Percentiles rank a stretch among this genome's conserved stretches.
Conservation (phyloP, 352 stramenopile genomes). For the Phytophthora colocasiae region DNA sequence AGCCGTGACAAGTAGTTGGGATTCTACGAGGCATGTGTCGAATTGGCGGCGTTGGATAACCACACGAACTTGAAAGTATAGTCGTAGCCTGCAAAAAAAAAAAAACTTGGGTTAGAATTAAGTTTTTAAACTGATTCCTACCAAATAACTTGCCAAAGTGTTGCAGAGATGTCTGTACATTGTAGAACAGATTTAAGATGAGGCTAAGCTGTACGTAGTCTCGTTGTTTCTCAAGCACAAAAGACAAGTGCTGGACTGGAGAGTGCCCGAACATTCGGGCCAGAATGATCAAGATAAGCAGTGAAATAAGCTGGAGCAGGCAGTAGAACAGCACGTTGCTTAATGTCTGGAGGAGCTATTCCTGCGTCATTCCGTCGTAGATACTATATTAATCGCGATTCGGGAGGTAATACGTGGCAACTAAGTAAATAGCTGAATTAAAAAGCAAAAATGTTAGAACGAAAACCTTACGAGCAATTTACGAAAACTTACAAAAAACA, state of each 20-base stretch:
- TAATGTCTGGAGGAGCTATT: conserved; percentile 1
- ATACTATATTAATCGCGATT: conserved; percentile 37
- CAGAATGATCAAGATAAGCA: conserved; percentile 12
- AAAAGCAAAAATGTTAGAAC: neutral
- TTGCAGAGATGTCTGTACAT: conserved; percentile 7
- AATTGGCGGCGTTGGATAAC: neutral
- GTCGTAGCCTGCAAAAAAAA: conserved; percentile 10
- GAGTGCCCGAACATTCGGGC: conserved; percentile 5
- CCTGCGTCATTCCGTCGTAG: conserved; percentile 6
- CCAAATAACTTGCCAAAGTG: too few species aligned
- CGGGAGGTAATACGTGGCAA: conserved; percentile 30
- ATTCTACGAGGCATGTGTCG: neutral
- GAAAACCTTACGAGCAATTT: too few species aligned
- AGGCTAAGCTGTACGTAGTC: conserved; percentile 1
- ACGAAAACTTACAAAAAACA: too few species aligned
- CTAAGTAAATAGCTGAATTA: conserved; percentile 24
- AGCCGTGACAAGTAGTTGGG: neutral
- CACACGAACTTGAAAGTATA: conserved; percentile 18
- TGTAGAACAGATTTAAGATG: conserved; percentile 30
- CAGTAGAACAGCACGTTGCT: conserved; percentile 12
- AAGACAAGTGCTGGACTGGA: conserved; percentile 8
- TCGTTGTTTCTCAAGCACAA: conserved; percentile 19
- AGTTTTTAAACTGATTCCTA: too few species aligned
- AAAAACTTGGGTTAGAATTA: too few species aligned
- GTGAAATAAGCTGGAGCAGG: conserved; percentile 5